Evolutionary conservation across 1,284 basidiomycete genomes (phyloP).

Genomic region (Pascua guehoae): DNA sequence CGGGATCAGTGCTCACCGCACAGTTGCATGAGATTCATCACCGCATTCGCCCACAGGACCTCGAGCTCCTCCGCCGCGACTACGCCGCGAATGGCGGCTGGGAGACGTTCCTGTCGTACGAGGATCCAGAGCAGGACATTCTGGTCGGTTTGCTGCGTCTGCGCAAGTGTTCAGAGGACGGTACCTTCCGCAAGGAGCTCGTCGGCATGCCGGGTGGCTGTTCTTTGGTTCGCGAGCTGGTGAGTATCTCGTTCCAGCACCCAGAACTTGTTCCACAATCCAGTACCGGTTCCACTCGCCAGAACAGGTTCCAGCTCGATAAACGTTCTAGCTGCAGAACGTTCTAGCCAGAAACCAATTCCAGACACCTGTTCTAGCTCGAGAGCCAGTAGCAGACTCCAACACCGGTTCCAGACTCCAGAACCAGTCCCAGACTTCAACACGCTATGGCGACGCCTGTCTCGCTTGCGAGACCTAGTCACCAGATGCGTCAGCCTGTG

Average conservation of each 20-base stretch:
- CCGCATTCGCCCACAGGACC: slow-evolving; percentile 91
- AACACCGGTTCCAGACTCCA: too few relatives aligned
- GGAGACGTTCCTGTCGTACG: slow-evolving; percentile 99
- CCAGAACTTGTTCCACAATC: neutral
- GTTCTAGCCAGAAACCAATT: too few relatives aligned
- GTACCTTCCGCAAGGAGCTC: slow-evolving; percentile 93
- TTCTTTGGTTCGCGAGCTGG: slow-evolving; percentile 89
- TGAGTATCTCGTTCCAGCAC: slow-evolving; percentile 22
- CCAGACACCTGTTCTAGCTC: too few relatives aligned
- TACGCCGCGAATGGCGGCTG: slow-evolving; percentile 97
- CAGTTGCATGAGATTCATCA: slow-evolving; percentile 98
- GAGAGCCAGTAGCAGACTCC: too few relatives aligned
- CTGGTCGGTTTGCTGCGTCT: slow-evolving; percentile 89
- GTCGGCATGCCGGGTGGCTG: slow-evolving; percentile 72
- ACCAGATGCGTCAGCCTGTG: too few relatives aligned
- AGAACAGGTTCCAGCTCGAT: too few relatives aligned
- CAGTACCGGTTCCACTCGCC: too few relatives aligned
- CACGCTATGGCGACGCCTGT: too few relatives aligned
- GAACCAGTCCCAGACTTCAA: too few relatives aligned
- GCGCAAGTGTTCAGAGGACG: slow-evolving; percentile 91
- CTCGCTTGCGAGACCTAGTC: too few relatives aligned
- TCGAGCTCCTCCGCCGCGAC: slow-evolving; percentile 94
- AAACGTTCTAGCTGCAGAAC: too few relatives aligned
- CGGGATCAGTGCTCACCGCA: slow-evolving; percentile 1
- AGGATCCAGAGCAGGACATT: slow-evolving; percentile 95